Base-by-base conservation (phyloP, 495 filamentous ascomycete genomes). In the Staphylotrichum tortipilum region DNA sequence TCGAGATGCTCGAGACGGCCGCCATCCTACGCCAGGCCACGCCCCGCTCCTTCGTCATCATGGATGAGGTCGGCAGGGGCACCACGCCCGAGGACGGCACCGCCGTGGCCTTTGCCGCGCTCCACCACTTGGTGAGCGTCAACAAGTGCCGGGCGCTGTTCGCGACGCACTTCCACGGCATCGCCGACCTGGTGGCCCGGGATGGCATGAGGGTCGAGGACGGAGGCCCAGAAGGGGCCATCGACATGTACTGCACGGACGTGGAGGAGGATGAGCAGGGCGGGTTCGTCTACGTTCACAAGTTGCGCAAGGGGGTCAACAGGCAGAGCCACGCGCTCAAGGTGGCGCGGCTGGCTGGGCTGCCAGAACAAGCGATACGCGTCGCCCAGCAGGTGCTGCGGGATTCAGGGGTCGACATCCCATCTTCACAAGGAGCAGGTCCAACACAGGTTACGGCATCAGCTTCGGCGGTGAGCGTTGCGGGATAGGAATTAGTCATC, bases 1-100 rank as follows among this genome's bases (percentile, higher is more conserved):
- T 88, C 3, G 85, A 89, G 68, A 89, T 89, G 85, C 71, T 87
- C 6, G 85, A 88, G 61, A 85, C 84, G 14, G 82, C 84, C 2
- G 69, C 75, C 31, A 89, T 89, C 49, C 69, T 89, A 30, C 75
- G 74, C 26, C 62, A 76, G 44, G 85, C 85, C 0, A 87, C 84
- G 9, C 64, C 72, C 10, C 71, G 80, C 4, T 87, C 82, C 0
- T 90, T 98, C 55, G 92, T 97, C n/a, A 88, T 98, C 60, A 97
- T 98, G 91, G 92, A 98, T 62, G 92, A 98, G 70, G 83, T 98
- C 17, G 92, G 92, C 0, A 78, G 92, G 18, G 92, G 92, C 2
- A 98, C 94, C 8, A 94, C 90, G 3, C 89, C 92, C 1, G 81
- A 86, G 52, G 94, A 96, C 60, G 94, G 92, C 3, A 75, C 83